These are phyloP conservation scores for Barbatosphaeria neglecta DNA, from an alignment of 495 filamentous ascomycete species.

Conservation along the genomic window DNA sequence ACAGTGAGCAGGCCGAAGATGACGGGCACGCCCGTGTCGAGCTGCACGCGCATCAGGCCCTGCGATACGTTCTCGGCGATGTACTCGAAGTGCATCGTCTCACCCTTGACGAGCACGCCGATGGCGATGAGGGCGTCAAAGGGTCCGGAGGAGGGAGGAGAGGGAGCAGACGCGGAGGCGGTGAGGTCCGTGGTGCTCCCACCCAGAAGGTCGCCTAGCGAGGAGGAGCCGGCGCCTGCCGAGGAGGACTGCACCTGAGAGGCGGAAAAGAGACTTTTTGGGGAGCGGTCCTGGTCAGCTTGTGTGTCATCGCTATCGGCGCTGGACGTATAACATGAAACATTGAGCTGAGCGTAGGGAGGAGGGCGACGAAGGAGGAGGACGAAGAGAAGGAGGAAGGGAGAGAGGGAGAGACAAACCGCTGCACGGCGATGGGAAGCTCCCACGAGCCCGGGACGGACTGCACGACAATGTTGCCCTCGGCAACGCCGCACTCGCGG, in stretches of 20 bases:
- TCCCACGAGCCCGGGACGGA: slow-evolving; percentile 92
- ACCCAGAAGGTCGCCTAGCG: slow-evolving; percentile 42
- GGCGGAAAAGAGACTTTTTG: slow-evolving; percentile 62
- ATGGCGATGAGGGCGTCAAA: slow-evolving; percentile 94
- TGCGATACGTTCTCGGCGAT: slow-evolving; percentile 84
- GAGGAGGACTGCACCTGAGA: slow-evolving; percentile 77
- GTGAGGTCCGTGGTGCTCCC: slow-evolving; percentile 15
- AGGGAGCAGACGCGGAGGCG: slow-evolving; percentile 19
- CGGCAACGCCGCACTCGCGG: slow-evolving; percentile 58
- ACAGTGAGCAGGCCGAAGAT: slow-evolving; percentile 90
- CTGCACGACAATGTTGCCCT: slow-evolving; percentile 78
- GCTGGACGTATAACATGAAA: neutral
- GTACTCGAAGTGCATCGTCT: slow-evolving; percentile 98
- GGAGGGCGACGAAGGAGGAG: neutral
- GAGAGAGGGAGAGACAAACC: slow-evolving; percentile 33
- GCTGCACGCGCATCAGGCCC: slow-evolving; percentile 85
- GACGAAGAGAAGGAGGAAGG: neutral
- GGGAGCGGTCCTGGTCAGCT: neutral
- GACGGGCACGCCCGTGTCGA: slow-evolving; percentile 79
- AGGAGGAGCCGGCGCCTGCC: slow-evolving; percentile 67
- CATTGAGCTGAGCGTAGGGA: neutral
- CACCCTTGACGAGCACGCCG: slow-evolving; percentile 92
- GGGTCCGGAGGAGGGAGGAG: slow-evolving; percentile 37
- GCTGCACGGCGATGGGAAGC: slow-evolving; percentile 74
- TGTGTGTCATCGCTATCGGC: too few relatives aligned